Evolutionary conservation across 495 filamentous ascomycete genomes (phyloP).

Genomic region (Aspergillus kassunensis): DNA sequence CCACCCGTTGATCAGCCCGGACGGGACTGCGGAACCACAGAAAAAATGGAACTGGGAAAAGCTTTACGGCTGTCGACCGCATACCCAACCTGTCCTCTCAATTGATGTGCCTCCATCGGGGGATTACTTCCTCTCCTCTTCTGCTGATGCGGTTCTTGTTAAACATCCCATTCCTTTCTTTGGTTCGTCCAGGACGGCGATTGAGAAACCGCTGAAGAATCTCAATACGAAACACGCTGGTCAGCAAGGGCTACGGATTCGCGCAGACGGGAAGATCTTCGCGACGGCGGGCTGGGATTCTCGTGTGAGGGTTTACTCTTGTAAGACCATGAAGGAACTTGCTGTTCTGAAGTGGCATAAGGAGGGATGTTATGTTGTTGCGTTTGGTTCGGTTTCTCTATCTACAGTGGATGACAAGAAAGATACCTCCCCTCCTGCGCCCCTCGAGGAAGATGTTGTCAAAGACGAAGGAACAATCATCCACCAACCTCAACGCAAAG

Average conservation of each 20-base stretch:
- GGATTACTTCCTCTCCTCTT: conserved; percentile 72
- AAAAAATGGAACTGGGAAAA: conserved; percentile 52
- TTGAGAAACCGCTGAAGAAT: conserved; percentile 49
- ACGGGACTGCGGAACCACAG: neutral
- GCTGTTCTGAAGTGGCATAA: conserved; percentile 96
- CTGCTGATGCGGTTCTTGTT: conserved; percentile 68
- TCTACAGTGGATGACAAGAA: neutral
- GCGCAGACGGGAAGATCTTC: conserved; percentile 77
- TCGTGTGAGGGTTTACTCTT: conserved; percentile 72
- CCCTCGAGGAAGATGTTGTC: too few relatives aligned
- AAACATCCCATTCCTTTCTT: conserved; percentile 55
- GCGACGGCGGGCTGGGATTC: conserved; percentile 94
- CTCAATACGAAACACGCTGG: conserved; percentile 82
- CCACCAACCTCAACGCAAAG: neutral
- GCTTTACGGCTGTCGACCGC: conserved; percentile 62
- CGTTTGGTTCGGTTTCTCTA: conserved; percentile 50
- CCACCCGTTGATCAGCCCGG: conserved; percentile 10
- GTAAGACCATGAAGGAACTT: conserved; percentile 77
- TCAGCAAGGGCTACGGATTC: conserved; percentile 75
- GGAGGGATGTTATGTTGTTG: conserved; percentile 81
- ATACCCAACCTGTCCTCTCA: conserved; percentile 83
- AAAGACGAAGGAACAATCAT: neutral
- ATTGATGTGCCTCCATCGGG: conserved; percentile 56
- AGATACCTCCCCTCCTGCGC: too few relatives aligned
- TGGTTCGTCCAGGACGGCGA: conserved; percentile 1